Base-by-base conservation (phyloP, 176 grass and related monocot species). In the Zizania latifolia region DNA sequence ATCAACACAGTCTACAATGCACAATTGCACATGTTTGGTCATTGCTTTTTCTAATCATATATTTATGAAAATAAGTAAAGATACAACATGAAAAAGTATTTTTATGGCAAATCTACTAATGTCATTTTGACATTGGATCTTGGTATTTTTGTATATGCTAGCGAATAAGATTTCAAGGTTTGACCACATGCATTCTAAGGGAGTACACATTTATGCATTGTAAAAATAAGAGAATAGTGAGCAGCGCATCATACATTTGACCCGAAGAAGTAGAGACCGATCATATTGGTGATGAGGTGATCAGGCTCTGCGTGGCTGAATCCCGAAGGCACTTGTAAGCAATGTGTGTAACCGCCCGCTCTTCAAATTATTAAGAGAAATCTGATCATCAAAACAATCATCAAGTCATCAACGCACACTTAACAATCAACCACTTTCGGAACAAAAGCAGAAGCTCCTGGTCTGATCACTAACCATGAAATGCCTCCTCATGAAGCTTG, bases 191-290 rank as follows among this genome's bases (percentile, higher is more conserved):
- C 19, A 17, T 17, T 48, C 44, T 48, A 19, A 43, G 40, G 40
- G 53, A 54, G 19, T 68, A 65, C 43, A 32, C 30, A 23, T 59
- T 80, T 58, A 2, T 43, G 62, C 14, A 21, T 6, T 5, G 14
- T 70, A 33, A 59, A 33, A 56, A 56, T 6, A 68, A 19, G 10
- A 33, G 11, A 74, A 9, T 22, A 36, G 11, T 4, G n/a, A 21
- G 6, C 19, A 21, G 16, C 46, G 17, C 19, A 75, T 62, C 91
- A 87, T 92, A 98, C 91, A 83, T 58, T 84, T 73, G 46, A 69
- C 44, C 95, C 91, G 37, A 94, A 98, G 86, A 92, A 94, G 85
- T 88, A 98, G 68, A 98, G 76, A 27, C 86, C 76, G 24, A 98
- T 41, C 91, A 92, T 94, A 86, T 94, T 94, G 64, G 71, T 68